phyloP scores from a whole-genome alignment of 73 alveolate genomes.

The Uronychia binucleata region DNA sequence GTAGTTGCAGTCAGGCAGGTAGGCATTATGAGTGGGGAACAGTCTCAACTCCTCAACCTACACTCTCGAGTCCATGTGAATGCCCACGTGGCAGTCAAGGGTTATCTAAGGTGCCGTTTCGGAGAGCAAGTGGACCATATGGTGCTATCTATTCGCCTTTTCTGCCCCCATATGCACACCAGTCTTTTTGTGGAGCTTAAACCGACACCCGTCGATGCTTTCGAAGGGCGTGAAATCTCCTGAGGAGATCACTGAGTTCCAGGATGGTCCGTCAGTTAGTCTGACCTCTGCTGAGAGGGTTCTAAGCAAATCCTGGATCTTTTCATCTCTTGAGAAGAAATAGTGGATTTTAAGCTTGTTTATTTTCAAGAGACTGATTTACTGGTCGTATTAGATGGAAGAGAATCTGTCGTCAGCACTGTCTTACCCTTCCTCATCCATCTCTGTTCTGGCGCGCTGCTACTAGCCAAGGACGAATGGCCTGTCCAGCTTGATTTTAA shows the following conservation, averaged over 20 bases:
- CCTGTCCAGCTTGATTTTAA: neutral
- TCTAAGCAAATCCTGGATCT: constrained; percentile 56
- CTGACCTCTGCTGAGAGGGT: constrained; percentile 74
- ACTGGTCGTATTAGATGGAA: neutral
- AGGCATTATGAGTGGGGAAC: constrained; percentile 16
- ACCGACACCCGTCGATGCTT: constrained; percentile 2
- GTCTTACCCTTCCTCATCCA: neutral
- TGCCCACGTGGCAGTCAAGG: neutral
- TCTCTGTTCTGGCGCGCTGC: neutral
- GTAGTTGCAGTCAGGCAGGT: constrained; percentile 46
- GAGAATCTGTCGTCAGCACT: neutral
- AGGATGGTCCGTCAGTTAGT: constrained; percentile 76
- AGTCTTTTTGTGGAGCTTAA: neutral
- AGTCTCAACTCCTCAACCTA: neutral
- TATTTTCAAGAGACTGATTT: constrained; percentile 8
- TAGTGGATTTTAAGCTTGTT: constrained; percentile 69
- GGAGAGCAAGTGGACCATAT: neutral
- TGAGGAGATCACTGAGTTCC: constrained; percentile 48
- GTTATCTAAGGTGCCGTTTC: neutral
- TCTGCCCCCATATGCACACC: neutral
- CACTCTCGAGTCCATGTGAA: neutral
- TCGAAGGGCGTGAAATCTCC: constrained; percentile 50
- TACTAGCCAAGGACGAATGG: neutral
- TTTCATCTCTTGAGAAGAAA: constrained; percentile 65
- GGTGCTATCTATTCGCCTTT: neutral